Evolutionary conservation across 495 filamentous ascomycete genomes (phyloP).

Genomic region (Neurospora discreta): DNA sequence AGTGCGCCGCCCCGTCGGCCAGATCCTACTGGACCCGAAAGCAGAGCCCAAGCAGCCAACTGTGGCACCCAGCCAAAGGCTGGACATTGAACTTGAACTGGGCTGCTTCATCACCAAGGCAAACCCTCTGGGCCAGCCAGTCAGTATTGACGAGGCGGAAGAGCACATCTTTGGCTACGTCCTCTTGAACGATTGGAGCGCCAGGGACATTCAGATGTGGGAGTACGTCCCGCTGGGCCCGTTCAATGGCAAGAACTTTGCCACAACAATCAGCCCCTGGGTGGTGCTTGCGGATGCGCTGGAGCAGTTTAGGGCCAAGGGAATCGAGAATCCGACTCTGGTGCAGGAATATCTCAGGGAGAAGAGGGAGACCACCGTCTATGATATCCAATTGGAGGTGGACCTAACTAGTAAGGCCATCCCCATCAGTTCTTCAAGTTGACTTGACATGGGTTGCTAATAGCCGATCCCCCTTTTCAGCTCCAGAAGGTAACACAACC

Average conservation of each 20-base stretch:
- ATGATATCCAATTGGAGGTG: constrained; percentile 65
- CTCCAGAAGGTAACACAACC: constrained; percentile 49
- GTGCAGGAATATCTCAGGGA: constrained; percentile 64
- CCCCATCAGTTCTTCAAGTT: background rate
- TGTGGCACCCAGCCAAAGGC: constrained; percentile 49
- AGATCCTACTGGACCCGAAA: constrained; percentile 57
- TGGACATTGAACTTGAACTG: constrained; percentile 86
- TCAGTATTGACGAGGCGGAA: constrained; percentile 52
- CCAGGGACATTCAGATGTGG: constrained; percentile 83
- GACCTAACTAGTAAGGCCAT: constrained; percentile 51
- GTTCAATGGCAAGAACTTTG: constrained; percentile 90
- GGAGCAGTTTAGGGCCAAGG: constrained; percentile 48
- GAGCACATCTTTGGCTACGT: constrained; percentile 80
- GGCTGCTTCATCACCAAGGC: constrained; percentile 65
- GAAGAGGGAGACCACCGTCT: constrained; percentile 48
- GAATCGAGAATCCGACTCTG: constrained; percentile 50
- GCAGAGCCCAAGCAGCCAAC: constrained; percentile 47
- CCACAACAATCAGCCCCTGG: constrained; percentile 82
- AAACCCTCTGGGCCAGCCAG: constrained; percentile 53
- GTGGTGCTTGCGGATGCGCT: constrained; percentile 78
- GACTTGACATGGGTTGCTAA: background rate
- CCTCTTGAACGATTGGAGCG: constrained; percentile 91
- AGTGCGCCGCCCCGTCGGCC: constrained; percentile 69
- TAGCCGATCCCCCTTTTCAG: constrained; percentile 21
- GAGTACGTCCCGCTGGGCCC: constrained; percentile 80